Evolutionary conservation across 148 eudicot species (phyloP).

Genomic region (Chenopodium formosanum): DNA sequence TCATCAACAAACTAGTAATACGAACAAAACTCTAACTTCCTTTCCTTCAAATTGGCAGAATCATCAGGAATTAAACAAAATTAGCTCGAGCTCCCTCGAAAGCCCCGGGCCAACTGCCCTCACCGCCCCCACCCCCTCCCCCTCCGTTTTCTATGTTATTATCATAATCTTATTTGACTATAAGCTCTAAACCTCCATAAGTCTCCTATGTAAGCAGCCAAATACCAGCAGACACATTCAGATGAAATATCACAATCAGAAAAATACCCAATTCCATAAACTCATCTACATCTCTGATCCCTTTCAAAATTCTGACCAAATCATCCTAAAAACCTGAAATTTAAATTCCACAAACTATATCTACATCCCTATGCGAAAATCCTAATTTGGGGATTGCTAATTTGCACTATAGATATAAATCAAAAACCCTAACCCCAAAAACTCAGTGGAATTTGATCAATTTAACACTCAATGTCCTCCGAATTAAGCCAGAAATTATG

Average conservation of each 20-base stretch:
- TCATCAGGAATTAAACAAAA: too few species aligned
- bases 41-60: too few species aligned
- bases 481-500: background rate
- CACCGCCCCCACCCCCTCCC: too few species aligned
- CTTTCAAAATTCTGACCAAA: background rate
- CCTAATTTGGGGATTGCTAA: background rate
- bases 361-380: background rate
- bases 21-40: background rate
- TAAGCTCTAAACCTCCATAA: background rate
- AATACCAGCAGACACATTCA: background rate
- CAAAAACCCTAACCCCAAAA: background rate
- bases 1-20: background rate
- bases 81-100: too few species aligned
- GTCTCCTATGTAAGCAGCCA: background rate
- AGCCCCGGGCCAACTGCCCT: too few species aligned
- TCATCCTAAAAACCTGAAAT: too few species aligned
- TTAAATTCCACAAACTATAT: background rate
- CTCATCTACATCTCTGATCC: background rate
- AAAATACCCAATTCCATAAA: background rate
- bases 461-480: background rate
- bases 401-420: background rate
- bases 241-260: background rate
- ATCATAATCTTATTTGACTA: background rate
- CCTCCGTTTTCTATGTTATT: too few species aligned
- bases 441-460: background rate